These are phyloP conservation scores for Mucor ambiguus DNA, from an alignment of 371 early-diverging fungal species.

Conservation along the genomic window DNA sequence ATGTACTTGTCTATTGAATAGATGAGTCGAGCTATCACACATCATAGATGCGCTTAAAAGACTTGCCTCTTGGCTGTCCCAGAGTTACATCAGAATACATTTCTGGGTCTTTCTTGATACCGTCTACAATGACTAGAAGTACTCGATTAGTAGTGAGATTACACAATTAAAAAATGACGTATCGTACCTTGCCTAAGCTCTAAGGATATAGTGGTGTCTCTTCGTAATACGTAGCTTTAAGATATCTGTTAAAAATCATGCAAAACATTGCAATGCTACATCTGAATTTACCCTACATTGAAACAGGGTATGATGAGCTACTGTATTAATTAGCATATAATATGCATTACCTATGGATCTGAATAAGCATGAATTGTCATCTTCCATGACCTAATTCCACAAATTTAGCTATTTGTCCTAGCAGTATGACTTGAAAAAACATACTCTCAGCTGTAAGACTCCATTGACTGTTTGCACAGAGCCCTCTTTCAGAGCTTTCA, in stretches of 20 bases:
- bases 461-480: constrained; percentile 17
- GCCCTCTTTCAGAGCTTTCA: background rate
- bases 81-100: constrained; percentile 29
- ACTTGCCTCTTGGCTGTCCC: constrained; percentile 25
- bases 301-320: background rate
- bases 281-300: constrained; percentile 53
- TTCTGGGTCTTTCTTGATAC: constrained; percentile 18
- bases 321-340: background rate
- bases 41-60: background rate
- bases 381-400: constrained; percentile 42
- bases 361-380: constrained; percentile 62
- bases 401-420: background rate
- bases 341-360: constrained; percentile 45
- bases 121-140: constrained; percentile 16
- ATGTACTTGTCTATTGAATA: constrained; percentile 38
- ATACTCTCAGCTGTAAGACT: constrained; percentile 20
- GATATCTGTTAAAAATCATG: constrained; percentile 28
- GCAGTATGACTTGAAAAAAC: background rate
- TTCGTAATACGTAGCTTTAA: constrained; percentile 35
- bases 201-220: constrained; percentile 25
- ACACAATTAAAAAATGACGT: background rate
- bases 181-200: constrained; percentile 44
- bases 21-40: background rate
- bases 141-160: background rate
- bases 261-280: constrained; percentile 51